Evolutionary conservation across 2,329 filamentous ascomycete species (phyloP).

Genomic region (Rachicladosporium sp.): DNA sequence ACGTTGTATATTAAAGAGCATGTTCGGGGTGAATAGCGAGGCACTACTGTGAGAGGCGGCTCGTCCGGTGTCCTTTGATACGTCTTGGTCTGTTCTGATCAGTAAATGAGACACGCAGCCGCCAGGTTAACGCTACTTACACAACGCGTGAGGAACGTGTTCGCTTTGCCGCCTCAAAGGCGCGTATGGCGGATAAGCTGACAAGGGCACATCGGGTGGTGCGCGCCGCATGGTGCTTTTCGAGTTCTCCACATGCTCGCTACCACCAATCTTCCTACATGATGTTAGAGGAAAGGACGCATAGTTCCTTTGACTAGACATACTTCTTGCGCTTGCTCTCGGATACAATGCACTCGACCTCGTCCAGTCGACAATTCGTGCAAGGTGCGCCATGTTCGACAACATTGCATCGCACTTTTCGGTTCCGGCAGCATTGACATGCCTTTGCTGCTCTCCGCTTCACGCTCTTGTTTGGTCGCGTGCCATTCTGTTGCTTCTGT

Average conservation of each 20-base stretch:
- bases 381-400: conserved; percentile 75
- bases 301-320: conserved; percentile 28
- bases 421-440: conserved; percentile 74
- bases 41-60: background rate
- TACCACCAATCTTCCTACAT: conserved; percentile 16
- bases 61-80: conserved; percentile 6
- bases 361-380: conserved; percentile 73
- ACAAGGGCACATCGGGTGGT: conserved; percentile 13
- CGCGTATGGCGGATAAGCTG: conserved; percentile 21
- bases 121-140: conserved; percentile 31
- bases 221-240: conserved; percentile 13
- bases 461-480: conserved; percentile 41
- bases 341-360: conserved; percentile 56
- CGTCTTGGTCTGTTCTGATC: conserved; percentile 17
- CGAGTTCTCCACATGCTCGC: conserved; percentile 7
- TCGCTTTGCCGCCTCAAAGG: conserved; percentile 17
- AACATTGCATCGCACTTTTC: conserved; percentile 90
- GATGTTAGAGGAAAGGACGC: background rate
- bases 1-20: conserved; percentile 20
- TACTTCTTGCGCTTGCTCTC: conserved; percentile 78
- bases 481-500: conserved; percentile 18
- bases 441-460: conserved; percentile 86
- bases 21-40: conserved; percentile 15
- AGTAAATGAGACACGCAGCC: background rate
- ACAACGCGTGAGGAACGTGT: conserved; percentile 53